Evolutionary conservation across 2,329 filamentous ascomycete genomes (phyloP), one percentile per base, ranked within the genome.

Genomic region (Aspergillus alliaceus): DNA sequence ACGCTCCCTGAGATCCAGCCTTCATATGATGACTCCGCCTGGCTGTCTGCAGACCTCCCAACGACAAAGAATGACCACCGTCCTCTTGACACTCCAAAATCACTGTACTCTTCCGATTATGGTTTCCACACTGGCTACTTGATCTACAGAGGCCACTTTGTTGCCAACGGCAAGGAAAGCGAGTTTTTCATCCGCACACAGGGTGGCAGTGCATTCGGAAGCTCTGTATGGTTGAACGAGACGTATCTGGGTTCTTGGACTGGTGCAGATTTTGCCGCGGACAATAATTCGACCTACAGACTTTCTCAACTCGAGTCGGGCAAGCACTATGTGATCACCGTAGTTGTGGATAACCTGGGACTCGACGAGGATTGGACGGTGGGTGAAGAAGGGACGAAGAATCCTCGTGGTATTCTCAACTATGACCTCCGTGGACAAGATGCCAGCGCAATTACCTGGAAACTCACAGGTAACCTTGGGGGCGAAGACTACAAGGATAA

Each of bases 271-370:
- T 73, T 73, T 3, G 73, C 79, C 2, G 69, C 67, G 0, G 79
- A 80, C 53, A 77, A 80, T 58, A 87, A 84, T 63, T 74, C 79
- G 1, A 87, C 82, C 0, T 86, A 87, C 68, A 75, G 74, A 0
- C 72, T 90, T 0, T 79, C 85, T 0, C 74, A 76, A 7, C 76
- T 90, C 3, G 64, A 68, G 0, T 68, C 77, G 0, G 85, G 83
- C 4, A 76, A 79, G 24, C 64, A 71, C 0, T 86, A 90, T 67
- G 79, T 87, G 11, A 69, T 93, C 61, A 92, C 89, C 0, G 77
- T 92, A 1, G 72, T 91, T 0, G 77, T 93, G 14, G 90, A 93
- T 71, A 87, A 87, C 71, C 90, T 87, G 75, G 89, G 90, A 0
- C 77, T 90, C 0, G 83, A 91, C 58, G 84, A 89, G 63, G 85